phyloP scores from a whole-genome alignment of 2,329 filamentous ascomycete species.

The Aspergillus fructus region DNA sequence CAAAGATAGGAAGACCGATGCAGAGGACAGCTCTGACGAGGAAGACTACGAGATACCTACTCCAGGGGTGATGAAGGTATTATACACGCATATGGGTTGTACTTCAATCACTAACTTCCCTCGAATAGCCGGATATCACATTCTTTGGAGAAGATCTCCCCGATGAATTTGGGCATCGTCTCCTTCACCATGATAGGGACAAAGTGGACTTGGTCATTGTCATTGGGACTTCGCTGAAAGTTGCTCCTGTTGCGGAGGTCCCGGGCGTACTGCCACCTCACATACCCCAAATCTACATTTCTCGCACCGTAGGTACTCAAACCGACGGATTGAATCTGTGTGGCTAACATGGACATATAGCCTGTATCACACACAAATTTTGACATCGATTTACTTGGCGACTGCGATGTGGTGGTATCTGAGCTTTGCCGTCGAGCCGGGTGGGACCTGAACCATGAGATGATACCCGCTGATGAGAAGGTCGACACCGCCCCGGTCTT shows the following conservation, averaged over 20 bases:
- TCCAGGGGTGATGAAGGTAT: slow-evolving; percentile 75
- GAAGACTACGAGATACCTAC: slow-evolving; percentile 64
- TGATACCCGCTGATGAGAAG: slow-evolving; percentile 69
- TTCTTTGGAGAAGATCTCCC: slow-evolving; percentile 95
- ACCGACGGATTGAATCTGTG: neutral
- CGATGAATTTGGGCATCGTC: slow-evolving; percentile 74
- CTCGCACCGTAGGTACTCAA: slow-evolving; percentile 59
- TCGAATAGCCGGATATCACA: slow-evolving; percentile 76
- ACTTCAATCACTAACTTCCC: slow-evolving; percentile 11
- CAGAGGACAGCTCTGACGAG: slow-evolving; percentile 57
- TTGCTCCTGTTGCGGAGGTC: slow-evolving; percentile 91
- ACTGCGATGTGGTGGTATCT: slow-evolving; percentile 86
- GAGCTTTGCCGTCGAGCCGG: slow-evolving; percentile 80
- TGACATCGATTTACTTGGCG: slow-evolving; percentile 92
- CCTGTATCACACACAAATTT: slow-evolving; percentile 89
- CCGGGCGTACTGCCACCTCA: slow-evolving; percentile 74
- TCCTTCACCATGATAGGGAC: slow-evolving; percentile 78
- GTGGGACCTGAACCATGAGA: slow-evolving; percentile 79
- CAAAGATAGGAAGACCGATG: slow-evolving; percentile 56
- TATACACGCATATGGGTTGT: neutral
- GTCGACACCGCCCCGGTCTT: slow-evolving; percentile 57
- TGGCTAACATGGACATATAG: slow-evolving; percentile 32
- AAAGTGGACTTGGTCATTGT: slow-evolving; percentile 87
- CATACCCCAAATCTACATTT: slow-evolving; percentile 89
- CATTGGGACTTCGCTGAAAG: slow-evolving; percentile 93